Percentiles rank a stretch among this genome's conserved stretches.
phyloP scores from a whole-genome alignment of 1,284 basidiomycete species.

The Marasmius tenuissimus region DNA sequence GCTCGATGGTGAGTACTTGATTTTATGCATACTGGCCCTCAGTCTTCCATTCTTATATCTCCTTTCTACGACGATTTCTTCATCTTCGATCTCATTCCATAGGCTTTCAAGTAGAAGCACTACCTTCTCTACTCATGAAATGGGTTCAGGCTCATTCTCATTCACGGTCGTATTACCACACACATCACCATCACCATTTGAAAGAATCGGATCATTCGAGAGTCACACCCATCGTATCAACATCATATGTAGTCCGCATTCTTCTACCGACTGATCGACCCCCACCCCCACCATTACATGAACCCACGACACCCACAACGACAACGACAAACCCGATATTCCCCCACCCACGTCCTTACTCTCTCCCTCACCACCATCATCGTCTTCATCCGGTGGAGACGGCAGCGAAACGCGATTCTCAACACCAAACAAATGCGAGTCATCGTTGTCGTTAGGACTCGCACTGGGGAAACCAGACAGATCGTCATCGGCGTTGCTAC shows the following conservation, averaged over 20 bases:
- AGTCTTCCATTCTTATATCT: too few species aligned
- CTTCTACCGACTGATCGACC: neutral
- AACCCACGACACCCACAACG: neutral
- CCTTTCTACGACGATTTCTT: too few species aligned
- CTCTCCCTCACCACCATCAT: conserved; percentile 11
- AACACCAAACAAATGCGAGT: neutral
- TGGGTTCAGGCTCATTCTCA: neutral
- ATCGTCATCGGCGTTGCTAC: conserved; percentile 44
- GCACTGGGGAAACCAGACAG: conserved; percentile 28
- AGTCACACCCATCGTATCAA: too few species aligned
- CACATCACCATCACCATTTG: neutral
- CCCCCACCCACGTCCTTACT: conserved; percentile 15
- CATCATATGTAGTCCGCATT: neutral
- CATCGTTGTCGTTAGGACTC: neutral
- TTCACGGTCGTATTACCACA: neutral
- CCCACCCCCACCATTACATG: neutral
- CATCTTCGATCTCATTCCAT: too few species aligned
- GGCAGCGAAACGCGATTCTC: neutral
- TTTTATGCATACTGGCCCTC: too few species aligned
- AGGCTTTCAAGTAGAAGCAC: too few species aligned
- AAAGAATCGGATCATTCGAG: neutral
- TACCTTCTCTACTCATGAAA: too few species aligned
- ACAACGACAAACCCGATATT: conserved; percentile 2
- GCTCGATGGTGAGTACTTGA: too few species aligned
- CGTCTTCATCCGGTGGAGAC: neutral